Percentiles rank a stretch among this genome's conserved stretches.
Evolutionary conservation across 345 rosid genomes (phyloP).

Genomic region (Rhizophora apiculata): DNA sequence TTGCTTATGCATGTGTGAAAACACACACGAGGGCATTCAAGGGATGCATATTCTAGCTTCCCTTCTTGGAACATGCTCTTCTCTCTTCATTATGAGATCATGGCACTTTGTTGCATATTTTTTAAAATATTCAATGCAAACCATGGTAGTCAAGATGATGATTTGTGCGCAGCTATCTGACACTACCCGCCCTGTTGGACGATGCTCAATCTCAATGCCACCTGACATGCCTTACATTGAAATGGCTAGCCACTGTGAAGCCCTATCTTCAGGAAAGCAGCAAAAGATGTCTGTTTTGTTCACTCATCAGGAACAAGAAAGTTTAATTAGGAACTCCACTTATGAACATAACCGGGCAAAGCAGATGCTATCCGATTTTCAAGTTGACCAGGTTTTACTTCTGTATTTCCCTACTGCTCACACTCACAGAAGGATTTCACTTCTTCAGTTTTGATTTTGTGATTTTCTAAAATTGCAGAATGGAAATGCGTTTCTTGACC

Average conservation of each 20-base stretch:
- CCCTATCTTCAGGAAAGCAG: constrained; percentile 60
- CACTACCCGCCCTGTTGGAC: constrained; percentile 53
- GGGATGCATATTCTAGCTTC: background rate
- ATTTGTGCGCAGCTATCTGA: constrained; percentile 42
- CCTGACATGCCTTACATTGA: constrained; percentile 57
- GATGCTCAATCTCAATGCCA: constrained; percentile 50
- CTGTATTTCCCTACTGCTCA: background rate
- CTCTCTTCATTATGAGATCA: background rate
- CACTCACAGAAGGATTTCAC: background rate
- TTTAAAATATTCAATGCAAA: too few relatives aligned
- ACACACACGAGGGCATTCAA: too few relatives aligned
- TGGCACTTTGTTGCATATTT: too few relatives aligned
- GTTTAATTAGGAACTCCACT: constrained; percentile 14
- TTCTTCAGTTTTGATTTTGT: background rate
- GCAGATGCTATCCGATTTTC: constrained; percentile 21
- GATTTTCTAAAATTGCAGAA: constrained; percentile 28
- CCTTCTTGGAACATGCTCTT: background rate
- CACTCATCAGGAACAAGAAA: constrained; percentile 35
- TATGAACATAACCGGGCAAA: constrained; percentile 14
- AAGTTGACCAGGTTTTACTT: constrained; percentile 11
- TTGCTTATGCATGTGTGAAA: too few relatives aligned
- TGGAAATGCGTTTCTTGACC: constrained; percentile 47
- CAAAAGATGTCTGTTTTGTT: constrained; percentile 57
- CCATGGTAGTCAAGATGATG: background rate
- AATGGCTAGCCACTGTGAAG: constrained; percentile 75